Conservation (phyloP, 805 yeast species). For the Pichia phayaonensis region DNA sequence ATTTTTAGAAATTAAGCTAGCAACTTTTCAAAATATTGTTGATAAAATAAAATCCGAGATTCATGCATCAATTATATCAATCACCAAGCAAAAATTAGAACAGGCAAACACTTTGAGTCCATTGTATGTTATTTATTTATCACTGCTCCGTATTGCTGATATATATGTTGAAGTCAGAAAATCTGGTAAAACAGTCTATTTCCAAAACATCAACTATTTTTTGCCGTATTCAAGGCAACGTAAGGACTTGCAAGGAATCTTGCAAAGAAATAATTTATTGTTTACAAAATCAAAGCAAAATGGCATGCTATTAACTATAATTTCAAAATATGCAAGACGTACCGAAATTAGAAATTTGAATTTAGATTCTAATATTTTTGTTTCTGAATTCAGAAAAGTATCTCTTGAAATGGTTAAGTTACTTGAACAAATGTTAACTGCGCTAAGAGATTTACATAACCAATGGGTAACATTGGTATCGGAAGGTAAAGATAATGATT, state of each 20-base stretch:
- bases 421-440: conserved; percentile 19
- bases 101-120: conserved; percentile 15
- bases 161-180: conserved; percentile 39
- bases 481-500: conserved; percentile 34
- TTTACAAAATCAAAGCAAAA: conserved; percentile 40
- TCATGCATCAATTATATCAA: conserved; percentile 5
- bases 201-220: conserved; percentile 38
- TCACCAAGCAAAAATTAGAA: neutral
- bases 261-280: conserved; percentile 18
- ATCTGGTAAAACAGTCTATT: conserved; percentile 40
- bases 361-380: conserved; percentile 5
- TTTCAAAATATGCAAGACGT: conserved; percentile 40
- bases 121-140: conserved; percentile 34
- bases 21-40: conserved; percentile 25
- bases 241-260: conserved; percentile 19
- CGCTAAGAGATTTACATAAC: conserved; percentile 31
- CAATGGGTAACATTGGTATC: conserved; percentile 31
- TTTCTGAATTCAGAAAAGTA: conserved; percentile 33
- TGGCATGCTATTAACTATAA: conserved; percentile 39
- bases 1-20: conserved; percentile 19
- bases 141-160: conserved; percentile 42
- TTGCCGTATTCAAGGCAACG: conserved; percentile 29
- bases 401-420: conserved; percentile 34
- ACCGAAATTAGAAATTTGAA: conserved; percentile 12
- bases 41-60: conserved; percentile 19